Base-by-base conservation (phyloP, 2,329 filamentous ascomycete species). In the Beauveria sp. region DNA sequence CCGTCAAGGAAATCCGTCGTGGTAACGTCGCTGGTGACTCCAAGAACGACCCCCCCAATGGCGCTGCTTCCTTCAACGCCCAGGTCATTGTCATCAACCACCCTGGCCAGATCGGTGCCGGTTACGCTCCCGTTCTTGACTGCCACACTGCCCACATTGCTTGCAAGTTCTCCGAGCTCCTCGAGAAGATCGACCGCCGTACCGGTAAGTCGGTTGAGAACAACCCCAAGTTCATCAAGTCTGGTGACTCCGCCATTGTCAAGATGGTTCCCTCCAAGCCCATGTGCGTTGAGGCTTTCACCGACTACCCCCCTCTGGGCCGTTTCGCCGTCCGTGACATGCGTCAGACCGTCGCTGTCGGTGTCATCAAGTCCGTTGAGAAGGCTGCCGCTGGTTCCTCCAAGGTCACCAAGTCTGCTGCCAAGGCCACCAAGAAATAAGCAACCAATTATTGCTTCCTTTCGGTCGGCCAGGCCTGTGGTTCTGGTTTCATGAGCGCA, bases 101-200 rank as follows among this genome's bases (percentile, higher is more conserved):
- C 91, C 95, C 95, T 76, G 95, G 95, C 79, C 95, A 99, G 87
- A 90, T 99, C 77, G 93, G 93, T 86, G 92, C 92, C 78, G 95
- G 95, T 79, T 99, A 99, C 86, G 93, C 95, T 71, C 95, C 95
- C 78, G 95, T 99, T 74, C 89, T 99, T 68, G 95, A 99, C 80
- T 99, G 95, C 91, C 95, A 99, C 90, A 99, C 95, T 77, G 95
- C 95, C 82, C 95, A 99, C 89, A 99, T 99, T 87, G 95, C 95
- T 76, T 99, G 95, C 95, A 98, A 98, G 91, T 99, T 99, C 88
- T 81, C 91, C 74, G 95, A 98, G 90, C 88, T 99, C 76, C 85
- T 93, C 70, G 91, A 98, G 91, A 99, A 99, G 93, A 99, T 99
- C 76, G 95, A 99, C 81, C 93, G 95, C 83, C 95, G 95, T 91